Evolutionary conservation across 208 protist species (phyloP), one percentile per base, ranked within the genome.

Genomic region (Wallacemonas sp.): DNA sequence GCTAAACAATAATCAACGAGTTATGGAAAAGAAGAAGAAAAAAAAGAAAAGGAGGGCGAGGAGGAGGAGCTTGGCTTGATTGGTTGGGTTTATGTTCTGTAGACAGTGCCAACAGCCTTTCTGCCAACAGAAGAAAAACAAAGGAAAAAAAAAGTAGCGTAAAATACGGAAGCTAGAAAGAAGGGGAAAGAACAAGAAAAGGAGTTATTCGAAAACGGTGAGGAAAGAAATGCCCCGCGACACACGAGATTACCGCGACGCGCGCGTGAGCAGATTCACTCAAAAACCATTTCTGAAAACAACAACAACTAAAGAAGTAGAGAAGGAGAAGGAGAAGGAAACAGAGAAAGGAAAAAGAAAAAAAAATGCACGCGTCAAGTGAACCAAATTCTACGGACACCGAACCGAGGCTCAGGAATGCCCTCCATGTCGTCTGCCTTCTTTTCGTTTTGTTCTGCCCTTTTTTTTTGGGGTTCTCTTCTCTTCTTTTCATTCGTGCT

Each of bases 401-500:
- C n/a, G n/a, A 50, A 25, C 14, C 38, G 14, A 42, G 38, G 38
- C 38, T 7, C 38, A 14, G 38, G 38, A 42, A 42, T 7, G 38
- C 38, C 38, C 38, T 42, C 14, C 38, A 41, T 16, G 12, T 5
- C 36, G 18, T 5, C n/a, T 49, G 44, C 44, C 22, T 31, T 23
- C 26, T 55, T 10, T 23, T 48, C 20, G 25, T 26, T 55, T 55
- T 59, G 10, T 39, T 46, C 14, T 11, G 4, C 16, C 8, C 11
- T 33, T 61, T 61, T 10, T 57, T 57, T 31, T 57, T 31, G 7
- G 11, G 32, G 14, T 36, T 44, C 14, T 61, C 25, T 12, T 59
- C 36, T 70, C 41, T 57, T 61, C 48, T 25, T 32, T 69, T 57
- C 41, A 55, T 52, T 57, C 3, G 33, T 67, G 23, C 26, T 54